phyloP scores from a whole-genome alignment of 306 rosid species.

The Acmispon strigosus region DNA sequence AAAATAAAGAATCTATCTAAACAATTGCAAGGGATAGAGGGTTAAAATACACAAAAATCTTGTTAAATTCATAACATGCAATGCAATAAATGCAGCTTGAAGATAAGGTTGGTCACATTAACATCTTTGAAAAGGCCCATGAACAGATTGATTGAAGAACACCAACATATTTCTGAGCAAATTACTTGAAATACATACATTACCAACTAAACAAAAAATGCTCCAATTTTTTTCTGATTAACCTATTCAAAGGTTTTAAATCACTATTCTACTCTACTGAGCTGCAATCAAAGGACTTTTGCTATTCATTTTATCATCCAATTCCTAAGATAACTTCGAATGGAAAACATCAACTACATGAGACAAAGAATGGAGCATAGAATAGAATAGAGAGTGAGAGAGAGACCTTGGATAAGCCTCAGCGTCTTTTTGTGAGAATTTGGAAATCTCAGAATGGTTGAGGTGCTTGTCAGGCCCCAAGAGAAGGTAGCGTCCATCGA shows the following conservation, averaged over 20 bases:
- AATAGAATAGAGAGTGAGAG: background rate
- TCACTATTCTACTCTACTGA: background rate
- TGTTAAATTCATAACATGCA: background rate
- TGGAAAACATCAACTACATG: too few relatives aligned
- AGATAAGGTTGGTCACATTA: constrained; percentile 8
- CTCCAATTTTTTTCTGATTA: background rate
- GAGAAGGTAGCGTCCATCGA: constrained; percentile 61
- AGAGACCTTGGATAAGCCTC: constrained; percentile 40
- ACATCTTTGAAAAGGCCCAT: background rate
- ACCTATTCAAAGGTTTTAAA: background rate
- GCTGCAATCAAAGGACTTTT: background rate
- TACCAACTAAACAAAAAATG: background rate
- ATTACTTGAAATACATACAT: background rate
- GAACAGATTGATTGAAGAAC: constrained; percentile 11
- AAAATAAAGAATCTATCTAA: background rate
- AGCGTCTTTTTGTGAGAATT: too few relatives aligned
- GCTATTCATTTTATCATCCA: too few relatives aligned
- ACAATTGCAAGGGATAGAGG: background rate
- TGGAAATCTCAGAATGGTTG: background rate
- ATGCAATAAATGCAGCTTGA: constrained; percentile 1
- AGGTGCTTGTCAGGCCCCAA: constrained; percentile 7
- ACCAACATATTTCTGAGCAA: background rate
- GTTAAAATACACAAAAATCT: background rate
- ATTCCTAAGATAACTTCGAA: too few relatives aligned
- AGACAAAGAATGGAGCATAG: too few relatives aligned